Conservation (phyloP, 2,329 filamentous ascomycete species). For the Colletotrichum simmondsii region DNA sequence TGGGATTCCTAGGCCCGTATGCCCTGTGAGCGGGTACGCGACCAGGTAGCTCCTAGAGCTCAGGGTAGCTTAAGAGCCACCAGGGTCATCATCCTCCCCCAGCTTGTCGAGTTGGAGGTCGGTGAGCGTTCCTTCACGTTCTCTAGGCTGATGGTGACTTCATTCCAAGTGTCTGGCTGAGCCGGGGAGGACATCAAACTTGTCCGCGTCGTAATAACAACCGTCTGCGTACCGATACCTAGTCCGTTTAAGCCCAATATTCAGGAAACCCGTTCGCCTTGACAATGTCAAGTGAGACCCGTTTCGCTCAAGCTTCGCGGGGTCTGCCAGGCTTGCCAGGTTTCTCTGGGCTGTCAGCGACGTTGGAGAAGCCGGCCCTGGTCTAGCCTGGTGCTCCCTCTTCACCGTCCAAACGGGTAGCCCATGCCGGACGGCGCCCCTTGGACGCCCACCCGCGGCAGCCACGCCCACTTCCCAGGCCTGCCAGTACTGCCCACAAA, state of each 20-base stretch:
- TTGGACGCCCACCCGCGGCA: constrained; percentile 25
- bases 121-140: background rate
- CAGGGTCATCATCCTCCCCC: background rate
- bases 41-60: constrained; percentile 10
- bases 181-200: background rate
- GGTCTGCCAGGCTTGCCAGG: constrained; percentile 33
- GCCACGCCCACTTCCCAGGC: constrained; percentile 26
- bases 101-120: background rate
- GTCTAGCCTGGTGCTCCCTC: constrained; percentile 18
- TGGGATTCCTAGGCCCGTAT: background rate
- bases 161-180: background rate
- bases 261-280: constrained; percentile 23
- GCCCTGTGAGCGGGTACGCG: constrained; percentile 9
- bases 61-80: constrained; percentile 7
- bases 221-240: background rate
- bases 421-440: constrained; percentile 27
- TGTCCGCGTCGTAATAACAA: background rate
- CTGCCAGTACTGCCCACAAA: background rate
- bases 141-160: background rate
- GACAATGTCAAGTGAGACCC: constrained; percentile 19
- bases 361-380: constrained; percentile 16
- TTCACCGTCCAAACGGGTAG: constrained; percentile 30
- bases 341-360: constrained; percentile 22
- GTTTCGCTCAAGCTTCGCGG: constrained; percentile 33
- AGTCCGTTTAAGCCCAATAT: constrained; percentile 24